Conservation (phyloP, 106 monocot genomes). For the Acorus gramineus region DNA sequence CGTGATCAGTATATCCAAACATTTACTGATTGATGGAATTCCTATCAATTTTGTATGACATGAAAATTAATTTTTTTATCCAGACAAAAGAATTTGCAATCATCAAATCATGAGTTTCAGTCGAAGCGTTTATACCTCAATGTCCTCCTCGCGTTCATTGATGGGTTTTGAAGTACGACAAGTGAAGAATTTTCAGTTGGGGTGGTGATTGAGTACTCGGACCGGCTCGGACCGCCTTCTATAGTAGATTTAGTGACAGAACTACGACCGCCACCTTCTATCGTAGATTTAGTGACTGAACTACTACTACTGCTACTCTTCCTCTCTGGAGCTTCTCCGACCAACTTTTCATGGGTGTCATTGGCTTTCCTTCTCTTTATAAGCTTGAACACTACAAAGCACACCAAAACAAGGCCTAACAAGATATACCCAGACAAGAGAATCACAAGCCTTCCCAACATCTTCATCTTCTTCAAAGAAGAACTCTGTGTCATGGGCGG, state of each 20-base stretch:
- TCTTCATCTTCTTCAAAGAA: neutral
- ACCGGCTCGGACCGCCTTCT: neutral
- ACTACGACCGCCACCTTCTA: too few species aligned
- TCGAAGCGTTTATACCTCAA: too few species aligned
- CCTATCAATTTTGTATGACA: too few species aligned
- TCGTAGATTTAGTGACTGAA: too few species aligned
- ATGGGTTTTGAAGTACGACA: conserved; percentile 11
- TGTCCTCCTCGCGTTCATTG: neutral
- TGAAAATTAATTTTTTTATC: too few species aligned
- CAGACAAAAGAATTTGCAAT: too few species aligned
- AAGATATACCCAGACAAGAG: conserved; percentile 27
- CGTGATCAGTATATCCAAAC: too few species aligned
- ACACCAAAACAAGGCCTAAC: conserved; percentile 8
- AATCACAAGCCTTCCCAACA: neutral
- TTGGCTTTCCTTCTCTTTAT: conserved; percentile 9
- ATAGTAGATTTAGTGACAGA: too few species aligned
- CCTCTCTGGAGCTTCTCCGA: neutral
- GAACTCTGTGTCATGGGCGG: neutral
- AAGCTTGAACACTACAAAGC: conserved; percentile 13
- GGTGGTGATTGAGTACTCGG: conserved; percentile 17
- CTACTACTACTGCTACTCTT: neutral
- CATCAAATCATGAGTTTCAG: too few species aligned
- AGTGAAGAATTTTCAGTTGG: conserved; percentile 12
- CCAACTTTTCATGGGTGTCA: neutral
- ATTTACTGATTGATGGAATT: too few species aligned